phyloP scores from a whole-genome alignment of 768 basidiomycete species.

The Termitomyces sp. region DNA sequence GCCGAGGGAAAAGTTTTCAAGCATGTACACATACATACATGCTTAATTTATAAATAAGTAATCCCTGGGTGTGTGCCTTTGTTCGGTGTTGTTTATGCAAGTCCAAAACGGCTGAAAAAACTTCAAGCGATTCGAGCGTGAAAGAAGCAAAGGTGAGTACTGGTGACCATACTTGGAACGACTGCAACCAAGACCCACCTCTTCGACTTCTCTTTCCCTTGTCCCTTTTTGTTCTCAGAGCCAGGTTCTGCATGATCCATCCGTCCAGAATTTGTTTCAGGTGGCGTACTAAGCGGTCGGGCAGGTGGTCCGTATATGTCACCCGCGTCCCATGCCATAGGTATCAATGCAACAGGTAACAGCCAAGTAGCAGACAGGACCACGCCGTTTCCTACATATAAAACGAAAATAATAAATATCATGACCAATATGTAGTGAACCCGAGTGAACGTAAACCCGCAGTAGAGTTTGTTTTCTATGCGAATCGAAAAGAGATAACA shows the following conservation, averaged over 20 bases:
- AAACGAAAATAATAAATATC: background rate
- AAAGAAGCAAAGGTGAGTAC: background rate
- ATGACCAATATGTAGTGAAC: background rate
- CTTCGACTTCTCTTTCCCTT: slow-evolving; percentile 4
- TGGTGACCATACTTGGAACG: background rate
- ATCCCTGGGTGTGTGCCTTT: background rate
- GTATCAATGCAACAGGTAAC: slow-evolving; percentile 68
- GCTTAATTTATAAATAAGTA: background rate
- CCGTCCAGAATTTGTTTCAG: background rate
- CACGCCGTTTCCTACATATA: slow-evolving; percentile 60
- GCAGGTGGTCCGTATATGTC: slow-evolving; percentile 27
- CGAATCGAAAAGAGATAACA: too few species aligned
- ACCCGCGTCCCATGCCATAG: slow-evolving; percentile 66
- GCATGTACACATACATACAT: background rate
- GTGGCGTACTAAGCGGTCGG: slow-evolving; percentile 3
- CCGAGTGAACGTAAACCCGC: background rate
- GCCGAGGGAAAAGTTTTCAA: background rate
- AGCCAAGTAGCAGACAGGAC: slow-evolving; percentile 81
- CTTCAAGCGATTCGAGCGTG: background rate
- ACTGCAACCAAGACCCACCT: background rate
- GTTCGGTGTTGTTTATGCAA: background rate
- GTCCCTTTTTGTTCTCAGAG: slow-evolving; percentile 4
- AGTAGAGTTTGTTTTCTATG: too few species aligned
- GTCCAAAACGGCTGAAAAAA: slow-evolving; percentile 3
- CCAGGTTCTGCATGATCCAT: background rate